Conservation (phyloP, 2,329 filamentous ascomycete genomes). For the Paraphoma sp. region DNA sequence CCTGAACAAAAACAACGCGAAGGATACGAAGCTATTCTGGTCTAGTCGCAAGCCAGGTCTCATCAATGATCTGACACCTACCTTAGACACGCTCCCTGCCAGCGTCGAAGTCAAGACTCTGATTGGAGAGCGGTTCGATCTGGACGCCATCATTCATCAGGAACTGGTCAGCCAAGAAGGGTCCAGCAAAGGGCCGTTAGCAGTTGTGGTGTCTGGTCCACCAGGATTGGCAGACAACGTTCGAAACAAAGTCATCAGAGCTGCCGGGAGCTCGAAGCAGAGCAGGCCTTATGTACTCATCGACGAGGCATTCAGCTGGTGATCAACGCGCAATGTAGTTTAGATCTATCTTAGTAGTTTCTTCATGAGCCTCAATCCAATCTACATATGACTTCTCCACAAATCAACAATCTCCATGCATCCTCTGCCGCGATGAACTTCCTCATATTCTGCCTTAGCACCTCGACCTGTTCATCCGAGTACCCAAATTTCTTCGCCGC, state of each 20-base stretch:
- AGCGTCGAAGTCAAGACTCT: conserved; percentile 20
- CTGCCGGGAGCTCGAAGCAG: background rate
- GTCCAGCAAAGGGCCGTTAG: conserved; percentile 37
- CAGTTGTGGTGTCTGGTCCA: conserved; percentile 53
- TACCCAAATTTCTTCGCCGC: no score
- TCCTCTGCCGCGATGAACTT: no score
- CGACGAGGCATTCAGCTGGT: conserved; percentile 8
- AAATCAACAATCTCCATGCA: no score
- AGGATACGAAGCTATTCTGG: conserved; percentile 10
- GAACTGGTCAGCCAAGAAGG: conserved; percentile 30
- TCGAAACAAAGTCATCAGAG: conserved; percentile 35
- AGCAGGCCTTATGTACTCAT: conserved; percentile 3
- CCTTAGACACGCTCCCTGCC: conserved; percentile 43
- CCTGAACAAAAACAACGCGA: conserved; percentile 10
- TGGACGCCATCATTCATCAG: conserved; percentile 35
- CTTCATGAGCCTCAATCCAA: no score
- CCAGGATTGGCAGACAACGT: conserved; percentile 51
- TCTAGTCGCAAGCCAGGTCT: conserved; percentile 6
- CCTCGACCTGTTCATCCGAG: no score
- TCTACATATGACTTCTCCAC: no score
- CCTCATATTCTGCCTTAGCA: no score
- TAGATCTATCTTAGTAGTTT: no score
- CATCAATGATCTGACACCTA: background rate
- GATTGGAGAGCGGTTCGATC: conserved; percentile 45
- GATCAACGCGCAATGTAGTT: background rate